phyloP scores from a whole-genome alignment of 2,329 filamentous ascomycete species.

The Raffaelea arxii region DNA sequence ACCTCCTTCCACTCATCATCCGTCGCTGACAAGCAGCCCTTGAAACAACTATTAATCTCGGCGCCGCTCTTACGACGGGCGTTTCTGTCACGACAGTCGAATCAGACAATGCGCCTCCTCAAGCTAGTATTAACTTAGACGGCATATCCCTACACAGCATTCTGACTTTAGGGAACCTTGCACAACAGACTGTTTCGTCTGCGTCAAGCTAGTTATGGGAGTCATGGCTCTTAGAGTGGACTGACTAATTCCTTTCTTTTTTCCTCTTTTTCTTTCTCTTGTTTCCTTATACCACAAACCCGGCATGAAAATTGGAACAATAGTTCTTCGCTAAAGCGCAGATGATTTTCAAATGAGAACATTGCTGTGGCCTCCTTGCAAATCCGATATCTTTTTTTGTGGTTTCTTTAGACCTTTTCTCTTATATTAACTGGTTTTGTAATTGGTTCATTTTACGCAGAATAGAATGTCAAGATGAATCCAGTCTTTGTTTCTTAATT shows the following conservation, averaged over 20 bases:
- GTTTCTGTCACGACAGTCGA: slow-evolving; percentile 12
- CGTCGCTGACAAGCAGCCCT: not conserved
- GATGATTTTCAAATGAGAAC: not conserved
- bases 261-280: not conserved
- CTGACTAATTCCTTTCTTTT: not conserved
- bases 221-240: not conserved
- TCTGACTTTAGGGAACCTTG: slow-evolving; percentile 34
- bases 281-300: not conserved
- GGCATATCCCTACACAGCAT: slow-evolving; percentile 31
- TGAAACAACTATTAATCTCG: not conserved
- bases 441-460: slow-evolving; percentile 1
- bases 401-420: slow-evolving; percentile 8
- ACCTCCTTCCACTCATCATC: not conserved
- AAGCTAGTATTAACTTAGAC: slow-evolving; percentile 26
- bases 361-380: not conserved
- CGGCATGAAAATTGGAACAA: not conserved
- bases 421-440: slow-evolving; percentile 1
- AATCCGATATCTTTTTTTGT: slow-evolving; percentile 7
- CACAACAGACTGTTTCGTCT: slow-evolving; percentile 14
- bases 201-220: not conserved
- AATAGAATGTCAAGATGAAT: not conserved
- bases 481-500: slow-evolving; percentile 37
- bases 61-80: not conserved
- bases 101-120: slow-evolving; percentile 14
- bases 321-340: not conserved